Evolutionary conservation across 208 protist species (phyloP).

Genomic region (Trypanosoma rangeli): DNA sequence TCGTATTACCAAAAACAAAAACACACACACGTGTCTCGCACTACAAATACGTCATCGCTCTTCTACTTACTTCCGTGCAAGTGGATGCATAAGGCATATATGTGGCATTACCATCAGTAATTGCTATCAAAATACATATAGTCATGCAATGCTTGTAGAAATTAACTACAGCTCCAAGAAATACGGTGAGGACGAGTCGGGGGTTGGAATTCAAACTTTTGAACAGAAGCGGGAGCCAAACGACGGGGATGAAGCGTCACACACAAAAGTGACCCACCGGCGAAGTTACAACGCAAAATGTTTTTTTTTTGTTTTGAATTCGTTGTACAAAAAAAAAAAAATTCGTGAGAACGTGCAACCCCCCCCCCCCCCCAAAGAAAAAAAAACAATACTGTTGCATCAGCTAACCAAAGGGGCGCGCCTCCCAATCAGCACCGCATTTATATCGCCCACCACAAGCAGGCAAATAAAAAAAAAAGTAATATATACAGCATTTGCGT

Average conservation of each 20-base stretch:
- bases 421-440: neutral
- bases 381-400: neutral
- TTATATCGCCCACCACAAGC: neutral
- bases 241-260: too few species aligned
- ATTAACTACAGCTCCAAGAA: too few species aligned
- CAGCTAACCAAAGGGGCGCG: neutral
- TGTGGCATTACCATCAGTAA: neutral
- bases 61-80: too few species aligned
- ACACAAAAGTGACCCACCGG: too few species aligned
- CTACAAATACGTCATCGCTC: too few species aligned
- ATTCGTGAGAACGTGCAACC: neutral
- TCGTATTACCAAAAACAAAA: conserved; percentile 8
- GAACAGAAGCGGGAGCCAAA: too few species aligned
- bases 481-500: neutral
- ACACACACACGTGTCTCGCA: neutral
- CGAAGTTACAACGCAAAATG: too few species aligned
- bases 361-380: conserved; percentile 2
- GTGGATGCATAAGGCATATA: neutral
- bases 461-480: neutral
- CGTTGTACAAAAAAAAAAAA: conserved; percentile 16
- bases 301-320: too few species aligned
- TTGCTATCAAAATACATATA: neutral
- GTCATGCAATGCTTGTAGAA: too few species aligned
- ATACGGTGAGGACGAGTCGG: too few species aligned
- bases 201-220: too few species aligned